phyloP scores from a whole-genome alignment of 2,329 filamentous ascomycete species.

The Fusarium sulawesiense region DNA sequence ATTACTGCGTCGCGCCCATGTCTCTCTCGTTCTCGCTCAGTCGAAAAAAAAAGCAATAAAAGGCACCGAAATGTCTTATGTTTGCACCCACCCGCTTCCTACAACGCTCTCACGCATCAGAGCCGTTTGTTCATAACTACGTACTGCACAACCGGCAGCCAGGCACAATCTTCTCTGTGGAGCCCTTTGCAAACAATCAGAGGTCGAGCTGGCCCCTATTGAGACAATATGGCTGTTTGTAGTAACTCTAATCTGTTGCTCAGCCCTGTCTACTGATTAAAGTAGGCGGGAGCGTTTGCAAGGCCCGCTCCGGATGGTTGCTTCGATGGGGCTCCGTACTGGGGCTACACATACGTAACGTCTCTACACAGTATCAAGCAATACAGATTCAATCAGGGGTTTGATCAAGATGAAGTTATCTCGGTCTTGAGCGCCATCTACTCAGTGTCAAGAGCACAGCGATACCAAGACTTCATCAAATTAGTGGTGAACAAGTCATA shows the following conservation, averaged over 20 bases:
- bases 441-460: neutral
- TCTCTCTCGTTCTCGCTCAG: neutral
- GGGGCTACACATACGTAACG: neutral
- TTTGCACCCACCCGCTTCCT: slow-evolving; percentile 13
- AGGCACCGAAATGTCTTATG: neutral
- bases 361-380: neutral
- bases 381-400: neutral
- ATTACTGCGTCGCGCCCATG: neutral
- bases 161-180: slow-evolving; percentile 17
- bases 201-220: slow-evolving; percentile 13
- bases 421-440: neutral
- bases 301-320: slow-evolving; percentile 34
- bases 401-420: neutral
- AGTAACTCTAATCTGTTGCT: neutral
- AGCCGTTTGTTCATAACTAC: neutral
- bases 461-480: neutral
- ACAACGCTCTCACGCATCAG: slow-evolving; percentile 1
- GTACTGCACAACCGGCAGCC: slow-evolving; percentile 5
- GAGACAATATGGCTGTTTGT: slow-evolving; percentile 31
- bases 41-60: slow-evolving; percentile 17
- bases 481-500: neutral
- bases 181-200: slow-evolving; percentile 25
- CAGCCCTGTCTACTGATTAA: neutral
- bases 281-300: slow-evolving; percentile 15
- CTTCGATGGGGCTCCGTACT: slow-evolving; percentile 1